Percentiles rank a stretch among this genome's conserved stretches.
phyloP scores from a whole-genome alignment of 257 asterid genomes.

The Linaria vulgaris region DNA sequence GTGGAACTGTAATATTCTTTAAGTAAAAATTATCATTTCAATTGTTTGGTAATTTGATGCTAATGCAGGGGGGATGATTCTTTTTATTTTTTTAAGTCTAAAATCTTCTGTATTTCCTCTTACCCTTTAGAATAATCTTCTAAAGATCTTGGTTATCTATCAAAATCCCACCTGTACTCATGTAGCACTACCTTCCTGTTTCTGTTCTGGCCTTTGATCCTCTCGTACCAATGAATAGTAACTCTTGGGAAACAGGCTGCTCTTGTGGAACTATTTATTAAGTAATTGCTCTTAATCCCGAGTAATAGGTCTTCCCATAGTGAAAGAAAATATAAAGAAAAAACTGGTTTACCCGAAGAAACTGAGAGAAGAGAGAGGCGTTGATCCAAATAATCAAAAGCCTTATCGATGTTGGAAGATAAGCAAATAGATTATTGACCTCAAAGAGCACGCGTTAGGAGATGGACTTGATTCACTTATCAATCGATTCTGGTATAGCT shows the following conservation, averaged over 20 bases:
- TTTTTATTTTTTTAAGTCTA: neutral
- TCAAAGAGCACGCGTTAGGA: neutral
- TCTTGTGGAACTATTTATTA: neutral
- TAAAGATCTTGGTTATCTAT: neutral
- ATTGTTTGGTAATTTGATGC: neutral
- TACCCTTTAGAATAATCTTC: slow-evolving; percentile 13
- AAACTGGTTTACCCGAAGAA: no score
- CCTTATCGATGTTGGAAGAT: no score
- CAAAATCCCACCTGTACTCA: no score
- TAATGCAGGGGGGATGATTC: neutral
- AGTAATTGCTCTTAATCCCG: neutral
- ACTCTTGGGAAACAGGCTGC: neutral
- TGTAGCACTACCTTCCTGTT: no score
- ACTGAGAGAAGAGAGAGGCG: neutral
- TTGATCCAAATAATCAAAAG: no score
- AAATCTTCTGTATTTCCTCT: neutral
- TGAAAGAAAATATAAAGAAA: neutral
- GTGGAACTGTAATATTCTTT: no score
- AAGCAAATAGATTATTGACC: no score
- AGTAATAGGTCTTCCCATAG: neutral
- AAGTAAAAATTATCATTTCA: neutral
- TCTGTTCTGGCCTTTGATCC: no score
- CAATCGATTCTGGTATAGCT: no score
- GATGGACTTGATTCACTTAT: neutral
- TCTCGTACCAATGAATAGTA: no score